Percentiles rank a stretch among this genome's conserved stretches.
Evolutionary conservation across 2,329 filamentous ascomycete species (phyloP).

Genomic region (Biscogniauxia mediterranea): DNA sequence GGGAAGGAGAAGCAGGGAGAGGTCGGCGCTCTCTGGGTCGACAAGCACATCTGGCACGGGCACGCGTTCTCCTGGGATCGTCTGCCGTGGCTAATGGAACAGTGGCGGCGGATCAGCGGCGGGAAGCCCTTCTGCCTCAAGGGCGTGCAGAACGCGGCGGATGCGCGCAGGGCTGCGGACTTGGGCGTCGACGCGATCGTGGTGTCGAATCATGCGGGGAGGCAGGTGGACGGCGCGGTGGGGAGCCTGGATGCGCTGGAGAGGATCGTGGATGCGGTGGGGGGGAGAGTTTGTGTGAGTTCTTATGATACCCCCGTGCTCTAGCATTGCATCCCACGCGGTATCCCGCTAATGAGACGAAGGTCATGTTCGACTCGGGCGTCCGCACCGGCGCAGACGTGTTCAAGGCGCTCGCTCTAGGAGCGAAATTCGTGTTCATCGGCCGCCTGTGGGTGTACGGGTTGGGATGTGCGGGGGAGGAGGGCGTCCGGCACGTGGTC

Average conservation of each 20-base stretch:
- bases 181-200: constrained; percentile 60
- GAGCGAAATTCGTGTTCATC: constrained; percentile 61
- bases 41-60: constrained; percentile 61
- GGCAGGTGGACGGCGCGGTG: constrained; percentile 60
- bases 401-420: constrained; percentile 59
- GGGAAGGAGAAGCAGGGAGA: constrained; percentile 37
- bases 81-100: constrained; percentile 57
- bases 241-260: constrained; percentile 59
- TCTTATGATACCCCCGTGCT: constrained; percentile 2
- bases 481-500: constrained; percentile 61
- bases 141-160: constrained; percentile 59
- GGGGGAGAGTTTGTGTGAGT: constrained; percentile 31
- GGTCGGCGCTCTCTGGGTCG: constrained; percentile 61
- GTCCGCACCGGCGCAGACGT: constrained; percentile 56
- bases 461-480: constrained; percentile 57
- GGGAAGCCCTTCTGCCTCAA: constrained; percentile 61
- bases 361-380: constrained; percentile 61
- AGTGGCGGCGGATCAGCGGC: constrained; percentile 57
- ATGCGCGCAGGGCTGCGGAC: constrained; percentile 57
- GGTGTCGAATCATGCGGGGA: constrained; percentile 56
- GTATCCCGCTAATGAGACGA: background rate
- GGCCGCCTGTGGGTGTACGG: constrained; percentile 61
- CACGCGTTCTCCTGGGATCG: constrained; percentile 63
- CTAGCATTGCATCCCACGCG: background rate
- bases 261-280: constrained; percentile 49